Conservation (phyloP, 371 early-diverging fungal species). For the Circinella minor region DNA sequence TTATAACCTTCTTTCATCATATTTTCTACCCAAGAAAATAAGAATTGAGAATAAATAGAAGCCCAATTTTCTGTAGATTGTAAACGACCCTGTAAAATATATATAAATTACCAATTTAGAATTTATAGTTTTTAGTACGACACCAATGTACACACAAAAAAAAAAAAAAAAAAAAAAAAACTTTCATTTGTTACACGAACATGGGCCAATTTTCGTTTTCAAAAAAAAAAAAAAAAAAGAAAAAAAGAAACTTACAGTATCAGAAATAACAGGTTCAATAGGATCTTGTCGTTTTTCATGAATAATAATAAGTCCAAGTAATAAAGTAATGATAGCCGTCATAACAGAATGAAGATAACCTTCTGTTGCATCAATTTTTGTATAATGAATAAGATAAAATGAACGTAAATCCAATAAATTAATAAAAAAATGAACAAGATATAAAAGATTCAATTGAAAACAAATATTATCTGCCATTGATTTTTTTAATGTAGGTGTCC, state of each 20-base stretch:
- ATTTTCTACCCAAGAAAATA: conserved; percentile 58
- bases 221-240: too few relatives aligned
- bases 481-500: conserved; percentile 21
- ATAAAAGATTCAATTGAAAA: conserved; percentile 36
- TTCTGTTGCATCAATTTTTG: conserved; percentile 10
- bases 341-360: conserved; percentile 36
- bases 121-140: too few relatives aligned
- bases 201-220: too few relatives aligned
- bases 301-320: conserved; percentile 29
- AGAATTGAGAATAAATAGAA: conserved; percentile 55
- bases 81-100: conserved; percentile 35
- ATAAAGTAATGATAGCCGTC: conserved; percentile 12
- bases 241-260: conserved; percentile 22
- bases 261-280: conserved; percentile 30
- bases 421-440: conserved; percentile 27
- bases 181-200: too few relatives aligned
- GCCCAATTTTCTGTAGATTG: conserved; percentile 57
- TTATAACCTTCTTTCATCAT: conserved; percentile 57
- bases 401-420: conserved; percentile 35
- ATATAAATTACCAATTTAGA: too few relatives aligned
- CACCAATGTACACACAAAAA: too few relatives aligned
- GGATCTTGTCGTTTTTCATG: conserved; percentile 43
- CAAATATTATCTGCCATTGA: conserved; percentile 30
- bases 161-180: neutral
- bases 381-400: conserved; percentile 32